Base-by-base conservation (phyloP, 257 asterid species). In the Nicotiana paniculata region DNA sequence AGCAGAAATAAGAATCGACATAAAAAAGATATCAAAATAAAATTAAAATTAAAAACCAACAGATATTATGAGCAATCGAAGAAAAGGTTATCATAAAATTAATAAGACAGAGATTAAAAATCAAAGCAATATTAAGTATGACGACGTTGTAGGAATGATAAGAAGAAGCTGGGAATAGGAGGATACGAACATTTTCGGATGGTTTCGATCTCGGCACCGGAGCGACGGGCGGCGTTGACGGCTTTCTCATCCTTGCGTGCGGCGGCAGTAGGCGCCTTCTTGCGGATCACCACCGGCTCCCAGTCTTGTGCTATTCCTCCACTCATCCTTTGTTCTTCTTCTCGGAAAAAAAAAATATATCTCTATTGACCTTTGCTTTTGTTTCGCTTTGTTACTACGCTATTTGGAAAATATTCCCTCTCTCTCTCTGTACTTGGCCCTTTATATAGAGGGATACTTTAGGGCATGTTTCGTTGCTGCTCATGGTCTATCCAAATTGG, bases 221-320 rank as follows among this genome's bases (percentile, higher is more conserved):
- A 26, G 32, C 99, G 98, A 76, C 99, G 98, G 82, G 99, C 99
- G 72, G 97, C 98, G 94, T 95, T 95, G 86, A 95, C 98, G 37
- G 97, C 95, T 83, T 95, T 95, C 88, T 95, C 98, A 76, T 95
- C 99, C 87, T 93, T 95, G 8, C 98, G 92, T 26, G 97, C 99
- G 68, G 99, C 99, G 86, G 99, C 79, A 12, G 97, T 93, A 2
- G 98, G 97, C 13, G 97, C 93, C 87, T 91, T 95, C 90, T 95
- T 95, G 72, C 99, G 92, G 80, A 95, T 83, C 80, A 92, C 98
- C 75, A 92, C 93, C 35, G 99, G 97, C 81, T 95, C 99, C 99
- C 99, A 95, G 67, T 95, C 99, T 88, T 95, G 99, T 77, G 90
- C 10, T 13, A 93, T 88, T 83, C 90, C 89, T 79, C 87, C 90